Conservation (phyloP, 352 stramenopile genomes). For the Pythium dissotocum region DNA sequence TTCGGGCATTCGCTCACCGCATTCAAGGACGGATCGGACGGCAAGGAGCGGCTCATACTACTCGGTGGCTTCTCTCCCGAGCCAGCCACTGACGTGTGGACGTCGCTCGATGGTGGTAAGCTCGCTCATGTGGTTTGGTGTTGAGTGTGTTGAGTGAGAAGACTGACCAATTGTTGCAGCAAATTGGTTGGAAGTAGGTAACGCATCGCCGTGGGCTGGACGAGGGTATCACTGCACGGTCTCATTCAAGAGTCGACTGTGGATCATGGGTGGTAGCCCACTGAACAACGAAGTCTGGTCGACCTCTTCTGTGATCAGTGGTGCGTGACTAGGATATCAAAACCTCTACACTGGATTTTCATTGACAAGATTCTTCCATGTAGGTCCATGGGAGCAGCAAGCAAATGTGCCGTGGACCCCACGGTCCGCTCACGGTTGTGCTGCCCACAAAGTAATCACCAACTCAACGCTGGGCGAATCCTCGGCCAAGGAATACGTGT, state of each 20-base stretch:
- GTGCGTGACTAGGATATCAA: slow-evolving; percentile 5
- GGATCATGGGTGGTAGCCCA: slow-evolving; percentile 75
- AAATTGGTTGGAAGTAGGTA: slow-evolving; percentile 44
- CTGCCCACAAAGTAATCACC: slow-evolving; percentile 47
- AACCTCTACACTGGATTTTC: not conserved
- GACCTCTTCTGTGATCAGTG: slow-evolving; percentile 55
- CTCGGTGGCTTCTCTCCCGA: slow-evolving; percentile 77
- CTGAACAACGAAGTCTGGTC: slow-evolving; percentile 83
- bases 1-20: slow-evolving; percentile 71
- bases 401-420: slow-evolving; percentile 48
- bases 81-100: slow-evolving; percentile 75
- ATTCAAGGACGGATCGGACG: slow-evolving; percentile 56
- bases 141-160: not conserved
- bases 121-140: not conserved
- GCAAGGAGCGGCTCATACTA: slow-evolving; percentile 54
- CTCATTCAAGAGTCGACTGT: slow-evolving; percentile 55
- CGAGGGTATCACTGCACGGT: slow-evolving; percentile 78
- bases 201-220: slow-evolving; percentile 51
- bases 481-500: slow-evolving; percentile 51
- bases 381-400: slow-evolving; percentile 50
- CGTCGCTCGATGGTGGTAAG: slow-evolving; percentile 61
- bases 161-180: slow-evolving; percentile 20
- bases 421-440: slow-evolving; percentile 59
- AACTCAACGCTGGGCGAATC: slow-evolving; percentile 58
- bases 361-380: not conserved